Evolutionary conservation across 2,329 filamentous ascomycete genomes (phyloP).

Genomic region (Talaromyces sp.): DNA sequence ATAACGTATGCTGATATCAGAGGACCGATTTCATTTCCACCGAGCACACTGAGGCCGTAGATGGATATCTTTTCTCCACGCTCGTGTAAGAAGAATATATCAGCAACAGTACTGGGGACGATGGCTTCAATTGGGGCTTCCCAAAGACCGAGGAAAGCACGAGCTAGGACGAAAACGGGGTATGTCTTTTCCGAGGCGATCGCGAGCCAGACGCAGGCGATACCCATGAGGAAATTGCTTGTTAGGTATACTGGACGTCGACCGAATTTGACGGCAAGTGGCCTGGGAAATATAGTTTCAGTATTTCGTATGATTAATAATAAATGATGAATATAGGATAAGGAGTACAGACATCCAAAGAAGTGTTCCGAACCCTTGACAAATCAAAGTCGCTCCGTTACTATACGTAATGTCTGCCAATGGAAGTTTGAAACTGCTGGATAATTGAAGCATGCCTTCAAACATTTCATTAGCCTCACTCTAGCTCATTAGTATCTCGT

Average conservation of each 20-base stretch:
- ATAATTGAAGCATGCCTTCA: not conserved
- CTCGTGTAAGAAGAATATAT: not conserved
- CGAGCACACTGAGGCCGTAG: not conserved
- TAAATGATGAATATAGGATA: too few species aligned
- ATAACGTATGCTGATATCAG: not conserved
- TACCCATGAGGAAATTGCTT: not conserved
- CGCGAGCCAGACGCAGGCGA: not conserved
- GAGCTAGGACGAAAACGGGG: not conserved
- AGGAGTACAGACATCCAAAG: not conserved
- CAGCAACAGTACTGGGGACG: not conserved
- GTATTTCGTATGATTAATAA: too few species aligned
- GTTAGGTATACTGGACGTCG: not conserved
- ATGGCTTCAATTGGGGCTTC: not conserved
- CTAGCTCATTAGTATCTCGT: not conserved
- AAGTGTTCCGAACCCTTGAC: not conserved
- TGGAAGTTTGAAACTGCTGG: not conserved
- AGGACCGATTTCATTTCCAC: not conserved
- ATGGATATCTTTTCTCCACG: not conserved
- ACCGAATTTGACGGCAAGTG: not conserved
- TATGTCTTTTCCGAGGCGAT: not conserved
- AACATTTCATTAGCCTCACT: not conserved
- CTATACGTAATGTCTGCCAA: not conserved
- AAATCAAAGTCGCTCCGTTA: not conserved
- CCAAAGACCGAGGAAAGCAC: not conserved
- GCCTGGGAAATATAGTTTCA: not conserved